Conservation (phyloP, 2,329 filamentous ascomycete genomes). For the Venturia oleaginea region DNA sequence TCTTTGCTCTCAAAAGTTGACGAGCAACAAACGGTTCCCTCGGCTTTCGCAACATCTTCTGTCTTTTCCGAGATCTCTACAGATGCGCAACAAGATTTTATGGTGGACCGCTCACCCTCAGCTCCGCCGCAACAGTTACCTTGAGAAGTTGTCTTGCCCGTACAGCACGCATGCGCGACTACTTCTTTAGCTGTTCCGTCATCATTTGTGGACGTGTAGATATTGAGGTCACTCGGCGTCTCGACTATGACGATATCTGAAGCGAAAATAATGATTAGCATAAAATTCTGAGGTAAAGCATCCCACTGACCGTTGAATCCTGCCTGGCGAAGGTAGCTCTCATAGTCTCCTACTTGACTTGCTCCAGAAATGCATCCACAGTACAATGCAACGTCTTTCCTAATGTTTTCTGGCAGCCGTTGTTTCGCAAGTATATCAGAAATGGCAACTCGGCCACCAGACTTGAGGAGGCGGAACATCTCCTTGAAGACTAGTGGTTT, state of each 20-base stretch:
- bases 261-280: neutral
- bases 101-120: neutral
- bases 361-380: conserved; percentile 54
- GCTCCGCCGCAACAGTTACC: neutral
- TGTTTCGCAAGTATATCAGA: conserved; percentile 50
- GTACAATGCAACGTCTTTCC: conserved; percentile 43
- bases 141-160: neutral
- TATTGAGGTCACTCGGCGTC: conserved; percentile 39
- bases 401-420: conserved; percentile 40
- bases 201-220: conserved; percentile 29
- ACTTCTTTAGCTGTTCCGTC: conserved; percentile 9
- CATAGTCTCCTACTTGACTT: conserved; percentile 43
- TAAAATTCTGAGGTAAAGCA: neutral
- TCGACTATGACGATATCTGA: conserved; percentile 38
- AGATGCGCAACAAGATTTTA: conserved; percentile 6
- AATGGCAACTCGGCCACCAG: conserved; percentile 49
- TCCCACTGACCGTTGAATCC: conserved; percentile 39
- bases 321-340: conserved; percentile 39
- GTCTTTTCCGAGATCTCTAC: neutral
- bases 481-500: conserved; percentile 40
- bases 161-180: conserved; percentile 2
- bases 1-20: neutral
- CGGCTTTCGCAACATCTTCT: neutral
- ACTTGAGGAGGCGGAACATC: conserved; percentile 48
- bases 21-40: neutral